Base-by-base conservation (phyloP, 2,329 filamentous ascomycete species). In the Colletotrichum liaoningense region DNA sequence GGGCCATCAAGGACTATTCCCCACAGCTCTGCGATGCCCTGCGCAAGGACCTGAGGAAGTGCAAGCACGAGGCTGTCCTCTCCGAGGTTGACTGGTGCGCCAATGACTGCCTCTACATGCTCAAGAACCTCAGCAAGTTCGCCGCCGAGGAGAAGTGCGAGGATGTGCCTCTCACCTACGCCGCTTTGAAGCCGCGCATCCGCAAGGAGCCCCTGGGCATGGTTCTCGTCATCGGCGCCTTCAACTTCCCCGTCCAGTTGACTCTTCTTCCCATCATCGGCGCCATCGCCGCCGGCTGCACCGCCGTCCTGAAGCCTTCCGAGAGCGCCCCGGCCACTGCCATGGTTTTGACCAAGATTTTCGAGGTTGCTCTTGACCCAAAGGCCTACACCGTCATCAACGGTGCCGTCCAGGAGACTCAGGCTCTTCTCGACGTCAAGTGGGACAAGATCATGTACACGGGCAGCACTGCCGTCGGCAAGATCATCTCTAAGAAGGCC, bases 401-500 rank as follows among this genome's bases (percentile, higher is more conserved):
- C 81, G 97, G 97, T 73, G 92, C 87, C 33, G 84, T 98, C 24
- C 88, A 92, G 4, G 95, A 98, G 86, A 95, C 93, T 4, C 94
- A 93, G 58, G 92, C 91, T 14, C 85, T 98, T 57, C 89, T 99
- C 42, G 91, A 96, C 71, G 91, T 95, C 85, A 96, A 96, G 83
- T 99, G 95, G 93, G 95, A 97, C 85, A 98, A 98, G 89, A 97
- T 99, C 79, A 95, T 97, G 87, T 99, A 98, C 86, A 99, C 97
- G 1, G 97, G 97, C 67, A 92, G 91, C 78, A 88, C 89, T 65
- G 85, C 81, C 33, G 95, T 98, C 22, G 97, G 94, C 79, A 95
- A 93, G 80, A 95, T 98, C 79, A 92, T 98, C 66, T 90, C 94
- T 60, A 92, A 95, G 82, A 98, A 97, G 82, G 97, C 96, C 0